Conservation (phyloP, 805 yeast species). For the Wickerhamomyces chambardii region DNA sequence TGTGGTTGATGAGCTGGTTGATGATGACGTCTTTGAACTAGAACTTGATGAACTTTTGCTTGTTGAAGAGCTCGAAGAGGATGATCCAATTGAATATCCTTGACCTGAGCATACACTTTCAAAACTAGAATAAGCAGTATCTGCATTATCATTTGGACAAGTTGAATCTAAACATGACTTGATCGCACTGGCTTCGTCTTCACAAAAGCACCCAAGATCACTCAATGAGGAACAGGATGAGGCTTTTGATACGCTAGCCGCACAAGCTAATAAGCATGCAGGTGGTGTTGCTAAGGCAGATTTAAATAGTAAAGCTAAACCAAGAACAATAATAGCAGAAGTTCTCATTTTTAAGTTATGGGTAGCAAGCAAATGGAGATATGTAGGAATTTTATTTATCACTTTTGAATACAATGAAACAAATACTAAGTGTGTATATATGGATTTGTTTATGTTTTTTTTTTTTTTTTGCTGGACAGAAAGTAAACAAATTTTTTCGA, state of each 20-base stretch:
- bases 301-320: slow-evolving; percentile 10
- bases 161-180: slow-evolving; percentile 52
- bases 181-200: slow-evolving; percentile 41
- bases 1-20: slow-evolving; percentile 2
- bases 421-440: too few relatives aligned
- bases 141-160: slow-evolving; percentile 61
- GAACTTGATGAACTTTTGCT: slow-evolving; percentile 1
- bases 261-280: slow-evolving; percentile 89
- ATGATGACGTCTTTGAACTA: slow-evolving; percentile 11
- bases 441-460: too few relatives aligned
- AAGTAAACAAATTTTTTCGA: too few relatives aligned
- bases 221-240: slow-evolving; percentile 52
- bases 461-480: too few relatives aligned
- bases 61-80: slow-evolving; percentile 8
- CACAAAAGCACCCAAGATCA: slow-evolving; percentile 64
- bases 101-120: slow-evolving; percentile 40
- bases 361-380: too few relatives aligned
- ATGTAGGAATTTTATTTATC: too few relatives aligned
- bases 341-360: too few relatives aligned
- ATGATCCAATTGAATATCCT: slow-evolving; percentile 24
- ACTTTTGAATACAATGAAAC: too few relatives aligned
- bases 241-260: slow-evolving; percentile 51
- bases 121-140: slow-evolving; percentile 52
- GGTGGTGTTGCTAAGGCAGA: slow-evolving; percentile 62
- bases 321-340: slow-evolving; percentile 7